Conservation (phyloP, 345 rosid genomes). For the Arabis hirsuta region DNA sequence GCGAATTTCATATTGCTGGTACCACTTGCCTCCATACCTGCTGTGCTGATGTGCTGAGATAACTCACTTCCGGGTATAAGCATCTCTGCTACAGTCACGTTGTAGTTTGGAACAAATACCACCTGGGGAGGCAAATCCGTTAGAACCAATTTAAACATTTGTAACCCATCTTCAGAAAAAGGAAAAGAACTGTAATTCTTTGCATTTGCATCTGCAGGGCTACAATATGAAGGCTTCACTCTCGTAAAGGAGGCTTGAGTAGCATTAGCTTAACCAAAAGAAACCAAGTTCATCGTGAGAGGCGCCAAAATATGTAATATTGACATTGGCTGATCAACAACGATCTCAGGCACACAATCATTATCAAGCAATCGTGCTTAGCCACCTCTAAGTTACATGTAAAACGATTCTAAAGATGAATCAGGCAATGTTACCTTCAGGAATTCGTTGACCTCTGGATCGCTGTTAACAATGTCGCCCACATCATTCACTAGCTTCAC, state of each 20-base stretch:
- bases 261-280: slow-evolving; percentile 21
- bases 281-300: slow-evolving; percentile 17
- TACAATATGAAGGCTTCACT: slow-evolving; percentile 14
- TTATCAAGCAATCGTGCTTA: slow-evolving; percentile 14
- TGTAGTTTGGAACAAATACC: slow-evolving; percentile 97
- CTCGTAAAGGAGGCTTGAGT: slow-evolving; percentile 8
- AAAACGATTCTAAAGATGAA: slow-evolving; percentile 4
- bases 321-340: slow-evolving; percentile 8
- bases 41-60: slow-evolving; percentile 97
- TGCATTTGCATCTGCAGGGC: slow-evolving; percentile 9
- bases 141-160: neutral
- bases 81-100: slow-evolving; percentile 91
- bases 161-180: neutral
- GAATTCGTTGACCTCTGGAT: slow-evolving; percentile 88
- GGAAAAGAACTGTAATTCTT: neutral
- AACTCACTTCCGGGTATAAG: slow-evolving; percentile 98
- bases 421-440: slow-evolving; percentile 62
- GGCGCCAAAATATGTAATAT: slow-evolving; percentile 1
- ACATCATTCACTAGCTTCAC: slow-evolving; percentile 97
- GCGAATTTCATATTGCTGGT: slow-evolving; percentile 99
- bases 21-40: slow-evolving; percentile 99
- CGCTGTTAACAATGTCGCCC: slow-evolving; percentile 81
- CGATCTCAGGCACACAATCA: slow-evolving; percentile 11
- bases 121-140: slow-evolving; percentile 53
- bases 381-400: neutral